Evolutionary conservation across 345 rosid genomes (phyloP), one percentile per base, ranked within the genome.

Genomic region (Gossypium arboreum): DNA sequence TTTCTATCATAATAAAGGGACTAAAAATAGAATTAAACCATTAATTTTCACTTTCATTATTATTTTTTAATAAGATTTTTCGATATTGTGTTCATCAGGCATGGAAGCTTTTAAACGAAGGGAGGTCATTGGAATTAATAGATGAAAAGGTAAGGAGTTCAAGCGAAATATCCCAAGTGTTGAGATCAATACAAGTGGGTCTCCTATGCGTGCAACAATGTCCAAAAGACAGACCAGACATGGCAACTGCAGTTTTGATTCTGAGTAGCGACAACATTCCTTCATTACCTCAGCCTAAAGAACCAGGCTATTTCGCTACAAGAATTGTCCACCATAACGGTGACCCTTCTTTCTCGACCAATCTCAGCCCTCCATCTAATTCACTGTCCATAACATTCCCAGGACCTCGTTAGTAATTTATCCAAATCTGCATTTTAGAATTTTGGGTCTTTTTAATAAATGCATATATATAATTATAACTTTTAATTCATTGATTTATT

Each of bases 241-340:
- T 87, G 88, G 68, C 83, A 57, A 66, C 84, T 22, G 88, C 72
- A 13, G 77, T 83, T 22, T 12, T 83, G 50, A 85, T 87, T 88
- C 76, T 87, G 69, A 77, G 76, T 58, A 81, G 85, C 48, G 85
- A 87, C 18, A 68, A 87, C 18, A 24, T 48, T 51, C 16, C 56
- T 47, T 15, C 41, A 22, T 51, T 68, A 20, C 57, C 39, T 15
- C 57, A 65, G 41, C 82, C 85, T 41, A 81, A 75, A 70, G 75
- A 81, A 12, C 90, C 88, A 0, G 84, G 90, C 2, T 87, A 20
- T 22, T 68, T 68, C 11, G 6, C 39, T 15, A 39, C 13, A 25
- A 22, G 72, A 47, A 7, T 47, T 11, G 2, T 68, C 5, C 27
- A 18, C 50, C 24, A 39, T 9, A 20, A 10, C 0, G 2, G 8